Evolutionary conservation across 2,329 filamentous ascomycete genomes (phyloP), one percentile per base, ranked within the genome.

Genomic region (Xylaria sp.): DNA sequence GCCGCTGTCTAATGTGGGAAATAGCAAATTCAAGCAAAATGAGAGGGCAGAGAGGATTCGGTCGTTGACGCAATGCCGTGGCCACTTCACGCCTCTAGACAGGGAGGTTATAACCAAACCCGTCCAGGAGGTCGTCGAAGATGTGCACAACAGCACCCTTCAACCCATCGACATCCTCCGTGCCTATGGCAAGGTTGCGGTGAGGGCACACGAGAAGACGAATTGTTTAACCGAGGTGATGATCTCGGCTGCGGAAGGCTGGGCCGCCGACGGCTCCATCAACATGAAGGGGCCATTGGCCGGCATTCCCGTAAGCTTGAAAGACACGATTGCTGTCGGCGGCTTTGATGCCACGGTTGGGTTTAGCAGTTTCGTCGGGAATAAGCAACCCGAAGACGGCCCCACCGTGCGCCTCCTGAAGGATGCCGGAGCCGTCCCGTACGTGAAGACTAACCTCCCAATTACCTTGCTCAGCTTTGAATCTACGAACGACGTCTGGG

Each of bases 201-300:
- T 96, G 48, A 88, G 86, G 66, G 92, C 91, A 1, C 93, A 97
- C 34, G 81, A 87, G 58, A 88, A 88, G 73, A 96, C 92, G 2
- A 97, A 97, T 71, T 95, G 91, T 67, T 74, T 95, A 11, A 97
- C 93, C 0, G 92, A 97, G 73, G 78, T 97, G 51, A 83, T 97
- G 76, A 81, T 97, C 37, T 79, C 84, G 0, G 87, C 88, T 50
- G 91, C 91, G 0, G 90, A 96, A 72, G 73, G 77, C 49, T 96
- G 91, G 91, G 70, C 84, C 17, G 59, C 67, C 3, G 74, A 80
- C 50, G 78, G 76, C 9, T 78, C 75, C 7, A 77, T 85, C 69
- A 92, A 96, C 68, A 74, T 93, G 26, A 83, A 89, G 65, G 92
- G 92, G 0, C 91, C 92, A 1, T 75, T 97, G 26, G 92, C 92